These are phyloP conservation scores for Atkinsonella texensis DNA, from an alignment of 2,329 filamentous ascomycete genomes.

Conservation along the genomic window DNA sequence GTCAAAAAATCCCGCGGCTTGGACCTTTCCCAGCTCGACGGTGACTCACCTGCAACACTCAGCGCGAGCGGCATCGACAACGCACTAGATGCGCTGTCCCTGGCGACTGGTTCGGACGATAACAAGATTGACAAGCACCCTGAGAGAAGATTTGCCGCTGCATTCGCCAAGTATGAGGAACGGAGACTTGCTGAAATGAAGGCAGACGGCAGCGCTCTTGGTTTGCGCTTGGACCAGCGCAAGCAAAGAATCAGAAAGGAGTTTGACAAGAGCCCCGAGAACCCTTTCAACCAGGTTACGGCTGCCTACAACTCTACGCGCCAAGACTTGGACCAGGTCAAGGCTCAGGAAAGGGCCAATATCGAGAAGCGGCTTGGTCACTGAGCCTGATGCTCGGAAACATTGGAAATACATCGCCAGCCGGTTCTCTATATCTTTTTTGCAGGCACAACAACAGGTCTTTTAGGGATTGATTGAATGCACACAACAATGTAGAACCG, in stretches of 20 bases:
- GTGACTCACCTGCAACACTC: conserved; percentile 46
- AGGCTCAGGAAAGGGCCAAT: conserved; percentile 55
- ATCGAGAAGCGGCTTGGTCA: conserved; percentile 57
- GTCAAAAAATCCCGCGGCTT: conserved; percentile 60
- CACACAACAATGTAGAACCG: neutral
- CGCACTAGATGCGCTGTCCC: conserved; percentile 71
- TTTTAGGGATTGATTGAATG: neutral
- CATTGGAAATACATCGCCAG: neutral
- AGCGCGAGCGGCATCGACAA: conserved; percentile 88
- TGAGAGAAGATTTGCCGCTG: conserved; percentile 76
- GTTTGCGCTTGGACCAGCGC: conserved; percentile 71
- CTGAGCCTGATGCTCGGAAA: conserved; percentile 7
- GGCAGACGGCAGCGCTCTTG: conserved; percentile 58
- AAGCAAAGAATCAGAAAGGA: conserved; percentile 78
- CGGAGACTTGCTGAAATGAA: conserved; percentile 75
- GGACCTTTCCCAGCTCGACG: conserved; percentile 65
- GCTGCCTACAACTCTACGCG: conserved; percentile 65
- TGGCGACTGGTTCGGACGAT: conserved; percentile 43
- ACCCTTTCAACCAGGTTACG: conserved; percentile 82
- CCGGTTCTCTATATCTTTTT: neutral
- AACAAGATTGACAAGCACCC: conserved; percentile 79
- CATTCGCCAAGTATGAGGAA: conserved; percentile 73
- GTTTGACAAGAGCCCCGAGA: conserved; percentile 89
- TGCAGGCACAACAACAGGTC: neutral
- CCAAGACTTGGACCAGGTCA: conserved; percentile 61